phyloP scores from a whole-genome alignment of 305 asterid genomes.

The Plantago lanceolata region DNA sequence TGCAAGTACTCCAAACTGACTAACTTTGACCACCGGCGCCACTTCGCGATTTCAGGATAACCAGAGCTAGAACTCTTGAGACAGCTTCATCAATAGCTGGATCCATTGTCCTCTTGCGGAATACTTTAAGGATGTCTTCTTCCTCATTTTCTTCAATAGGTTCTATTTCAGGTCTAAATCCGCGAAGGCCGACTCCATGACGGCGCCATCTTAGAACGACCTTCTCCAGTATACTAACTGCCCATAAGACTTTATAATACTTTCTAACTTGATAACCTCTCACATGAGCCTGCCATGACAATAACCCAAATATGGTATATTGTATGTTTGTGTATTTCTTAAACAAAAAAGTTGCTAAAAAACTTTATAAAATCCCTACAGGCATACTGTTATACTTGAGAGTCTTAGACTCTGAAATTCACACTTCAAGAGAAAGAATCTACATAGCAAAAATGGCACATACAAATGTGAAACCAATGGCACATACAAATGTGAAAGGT shows the following conservation, averaged over 20 bases:
- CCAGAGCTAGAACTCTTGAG: slow-evolving; percentile 86
- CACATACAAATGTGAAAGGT: slow-evolving; percentile 68
- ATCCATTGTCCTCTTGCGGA: slow-evolving; percentile 84
- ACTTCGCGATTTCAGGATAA: no score
- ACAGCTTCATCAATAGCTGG: slow-evolving; percentile 80
- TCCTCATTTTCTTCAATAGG: slow-evolving; percentile 52
- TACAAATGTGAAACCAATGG: slow-evolving; percentile 68
- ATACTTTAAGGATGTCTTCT: slow-evolving; percentile 72
- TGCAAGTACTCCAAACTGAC: no score
- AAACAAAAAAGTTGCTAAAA: not conserved
- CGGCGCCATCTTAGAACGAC: slow-evolving; percentile 85
- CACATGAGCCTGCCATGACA: slow-evolving; percentile 77
- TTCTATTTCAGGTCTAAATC: slow-evolving; percentile 57
- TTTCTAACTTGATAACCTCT: slow-evolving; percentile 93
- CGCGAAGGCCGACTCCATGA: slow-evolving; percentile 77
- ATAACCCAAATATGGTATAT: not conserved
- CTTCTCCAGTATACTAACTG: slow-evolving; percentile 89
- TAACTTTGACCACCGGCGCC: no score
- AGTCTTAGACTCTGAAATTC: no score
- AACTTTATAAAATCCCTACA: no score
- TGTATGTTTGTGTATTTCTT: not conserved
- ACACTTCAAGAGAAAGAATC: no score
- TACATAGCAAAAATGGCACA: slow-evolving; percentile 25
- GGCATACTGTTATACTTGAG: no score
- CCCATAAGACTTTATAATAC: slow-evolving; percentile 79